Conservation (phyloP, 2,329 filamentous ascomycete species). For the Penicillium griseofulvum region DNA sequence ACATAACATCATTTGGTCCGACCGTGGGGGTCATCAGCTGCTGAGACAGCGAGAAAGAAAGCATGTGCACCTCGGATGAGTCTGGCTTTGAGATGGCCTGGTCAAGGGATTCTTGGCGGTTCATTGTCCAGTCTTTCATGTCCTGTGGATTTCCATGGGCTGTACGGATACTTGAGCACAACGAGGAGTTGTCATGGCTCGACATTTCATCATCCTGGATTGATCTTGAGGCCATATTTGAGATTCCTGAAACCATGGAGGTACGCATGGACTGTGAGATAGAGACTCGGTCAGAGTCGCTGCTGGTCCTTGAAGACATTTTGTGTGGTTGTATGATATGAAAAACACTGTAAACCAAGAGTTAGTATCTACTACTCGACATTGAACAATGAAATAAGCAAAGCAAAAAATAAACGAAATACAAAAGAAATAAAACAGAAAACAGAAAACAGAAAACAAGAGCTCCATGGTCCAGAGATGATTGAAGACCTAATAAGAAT, state of each 20-base stretch:
- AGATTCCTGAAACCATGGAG: slow-evolving; percentile 37
- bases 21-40: slow-evolving; percentile 40
- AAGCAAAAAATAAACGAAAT: slow-evolving; percentile 12
- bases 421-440: slow-evolving; percentile 2
- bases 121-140: slow-evolving; percentile 40
- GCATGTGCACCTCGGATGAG: slow-evolving; percentile 42
- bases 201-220: slow-evolving; percentile 46
- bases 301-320: slow-evolving; percentile 42
- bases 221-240: slow-evolving; percentile 40
- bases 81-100: slow-evolving; percentile 38
- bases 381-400: slow-evolving; percentile 9
- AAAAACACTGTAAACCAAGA: slow-evolving; percentile 31
- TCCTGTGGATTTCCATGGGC: slow-evolving; percentile 36
- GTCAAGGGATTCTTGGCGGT: slow-evolving; percentile 41
- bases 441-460: slow-evolving; percentile 1
- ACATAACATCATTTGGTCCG: slow-evolving; percentile 41
- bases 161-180: slow-evolving; percentile 40
- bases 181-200: slow-evolving; percentile 42
- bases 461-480: slow-evolving; percentile 20
- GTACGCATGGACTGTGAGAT: slow-evolving; percentile 38
- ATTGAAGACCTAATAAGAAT: slow-evolving; percentile 8
- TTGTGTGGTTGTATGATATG: slow-evolving; percentile 26
- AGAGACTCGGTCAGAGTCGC: slow-evolving; percentile 38
- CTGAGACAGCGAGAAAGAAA: slow-evolving; percentile 44
- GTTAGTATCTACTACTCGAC: slow-evolving; percentile 34